Base-by-base conservation (phyloP, 495 filamentous ascomycete genomes). In the Podospora bellae-mahoneyi region DNA sequence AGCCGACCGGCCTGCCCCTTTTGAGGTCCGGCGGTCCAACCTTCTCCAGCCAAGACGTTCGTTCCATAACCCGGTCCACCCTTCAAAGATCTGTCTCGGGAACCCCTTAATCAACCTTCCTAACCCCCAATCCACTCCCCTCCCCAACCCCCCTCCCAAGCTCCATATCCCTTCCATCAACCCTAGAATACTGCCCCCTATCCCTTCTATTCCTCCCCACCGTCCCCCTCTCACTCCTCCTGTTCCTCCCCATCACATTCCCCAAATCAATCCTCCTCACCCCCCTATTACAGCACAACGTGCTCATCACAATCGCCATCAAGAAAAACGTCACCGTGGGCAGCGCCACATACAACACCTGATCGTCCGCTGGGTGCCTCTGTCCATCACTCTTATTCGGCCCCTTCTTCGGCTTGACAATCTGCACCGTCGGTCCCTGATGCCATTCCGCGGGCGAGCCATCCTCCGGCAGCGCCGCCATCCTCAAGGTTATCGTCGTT, bases 101-200 rank as follows among this genome's bases (percentile, higher is more conserved):
- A 23, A 23, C 23, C 23, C 3, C 19, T 58, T 58, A 58, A 23
- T 58, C 55, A 19, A 7, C 55, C 55, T 58, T 58, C 55, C 23
- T 58, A 26, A 26, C 55, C 55, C 23, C 23, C 55, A 19, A 26
- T 23, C 55, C 55, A 23, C 55, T 20, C 23, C 55, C 55, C 55
- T 58, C 55, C 19, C 23, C 55, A 58, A 48, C 13, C 39, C 23
- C 55, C 55, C n/a, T 58, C 55, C 55, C 55, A 15, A 58, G 55
- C 55, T 19, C 55, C 55, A 26, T 26, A 26, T 58, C 55, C 55
- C n/a, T 20, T 19, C 55, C 55, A 58, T 20, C 55, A 15, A 58
- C 13, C 55, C n/a, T 19, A 19, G 55, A 58, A 58, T 58, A 58
- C 55, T 58, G 55, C 55, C 23, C 55, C 55, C 23, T 58, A 58